Base-by-base conservation (phyloP, 2,329 filamentous ascomycete species). In the Fusarium sp. region DNA sequence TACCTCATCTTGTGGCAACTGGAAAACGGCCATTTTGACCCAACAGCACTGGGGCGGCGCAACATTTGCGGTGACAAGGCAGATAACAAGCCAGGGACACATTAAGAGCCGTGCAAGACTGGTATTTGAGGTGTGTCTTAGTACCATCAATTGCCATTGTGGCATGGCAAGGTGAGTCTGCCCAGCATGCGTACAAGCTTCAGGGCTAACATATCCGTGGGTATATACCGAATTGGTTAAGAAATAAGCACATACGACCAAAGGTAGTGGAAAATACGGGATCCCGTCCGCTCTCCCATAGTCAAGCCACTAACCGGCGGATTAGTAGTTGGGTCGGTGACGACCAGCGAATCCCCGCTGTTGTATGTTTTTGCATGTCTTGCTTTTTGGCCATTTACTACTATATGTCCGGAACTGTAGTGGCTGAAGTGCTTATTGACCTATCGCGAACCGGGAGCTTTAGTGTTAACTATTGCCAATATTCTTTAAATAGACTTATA, bases 141-240 rank as follows among this genome's bases (percentile, higher is more conserved):
- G 49, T 17, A 22, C 6, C 18, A 3, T 17, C 2, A 7, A 38
- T 22, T 22, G 20, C 9, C 10, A 38, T 22, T 9, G 20, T 22
- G 51, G 35, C 24, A 17, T 39, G 24, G 24, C 4, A 7, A 3
- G 17, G 3, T 15, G 17, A 26, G n/a, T 36, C 13, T 36, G n/a
- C 13, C 18, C 7, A 26, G 22, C 48, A 20, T 5, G 10, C 7
- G 3, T 18, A 7, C 15, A 18, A 12, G 26, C 20, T 38, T 18
- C 10, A 11, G 12, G 6, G 17, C 7, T 0, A 1, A 4, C 2
- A 2, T 5, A 1, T 1, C 1, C 15, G 5, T n/a, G 10, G 0
- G 1, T 17, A 59, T 51, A 51, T 38, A 24, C 12, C 4, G 4
- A 13, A 12, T 7, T 24, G 11, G 1, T 3, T 0, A 1, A 7